These are phyloP conservation scores for Cyberlindnera veronae DNA, from an alignment of 805 yeast species.

Conservation along the genomic window DNA sequence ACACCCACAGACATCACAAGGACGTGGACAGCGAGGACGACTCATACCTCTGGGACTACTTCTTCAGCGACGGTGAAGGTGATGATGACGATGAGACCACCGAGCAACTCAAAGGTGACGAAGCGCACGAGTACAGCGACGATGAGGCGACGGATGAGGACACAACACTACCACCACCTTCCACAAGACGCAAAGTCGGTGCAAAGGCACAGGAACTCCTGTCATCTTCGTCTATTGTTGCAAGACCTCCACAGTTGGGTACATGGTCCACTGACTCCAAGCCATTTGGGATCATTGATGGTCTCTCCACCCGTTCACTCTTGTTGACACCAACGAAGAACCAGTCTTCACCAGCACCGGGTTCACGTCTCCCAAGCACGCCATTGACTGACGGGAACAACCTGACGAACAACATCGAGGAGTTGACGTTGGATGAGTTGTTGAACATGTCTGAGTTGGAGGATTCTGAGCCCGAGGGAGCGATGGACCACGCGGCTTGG, in stretches of 20 bases:
- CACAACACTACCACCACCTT: constrained; percentile 69
- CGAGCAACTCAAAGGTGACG: too few relatives aligned
- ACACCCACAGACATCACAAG: constrained; percentile 2
- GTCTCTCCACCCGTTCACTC: constrained; percentile 82
- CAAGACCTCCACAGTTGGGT: constrained; percentile 89
- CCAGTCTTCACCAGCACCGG: constrained; percentile 1
- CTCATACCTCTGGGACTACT: constrained; percentile 70
- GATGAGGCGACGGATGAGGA: constrained; percentile 97
- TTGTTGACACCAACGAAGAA: constrained; percentile 37
- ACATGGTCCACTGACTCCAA: constrained; percentile 84
- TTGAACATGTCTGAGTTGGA: constrained; percentile 86
- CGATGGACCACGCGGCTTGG: constrained; percentile 34
- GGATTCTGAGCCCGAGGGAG: constrained; percentile 59
- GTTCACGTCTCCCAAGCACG: constrained; percentile 3
- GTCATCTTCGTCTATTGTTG: constrained; percentile 79
- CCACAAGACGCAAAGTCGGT: constrained; percentile 57
- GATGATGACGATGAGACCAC: constrained; percentile 24
- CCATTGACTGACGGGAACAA: too few relatives aligned
- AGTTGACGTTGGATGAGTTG: constrained; percentile 69
- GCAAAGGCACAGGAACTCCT: constrained; percentile 87
- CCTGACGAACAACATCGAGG: constrained; percentile 32
- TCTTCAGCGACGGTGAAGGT: constrained; percentile 46
- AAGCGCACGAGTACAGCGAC: constrained; percentile 35
- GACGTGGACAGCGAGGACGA: constrained; percentile 45
- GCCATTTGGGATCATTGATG: constrained; percentile 94